Evolutionary conservation across 106 monocot genomes (phyloP).

Genomic region (Dendrobium huoshanense): DNA sequence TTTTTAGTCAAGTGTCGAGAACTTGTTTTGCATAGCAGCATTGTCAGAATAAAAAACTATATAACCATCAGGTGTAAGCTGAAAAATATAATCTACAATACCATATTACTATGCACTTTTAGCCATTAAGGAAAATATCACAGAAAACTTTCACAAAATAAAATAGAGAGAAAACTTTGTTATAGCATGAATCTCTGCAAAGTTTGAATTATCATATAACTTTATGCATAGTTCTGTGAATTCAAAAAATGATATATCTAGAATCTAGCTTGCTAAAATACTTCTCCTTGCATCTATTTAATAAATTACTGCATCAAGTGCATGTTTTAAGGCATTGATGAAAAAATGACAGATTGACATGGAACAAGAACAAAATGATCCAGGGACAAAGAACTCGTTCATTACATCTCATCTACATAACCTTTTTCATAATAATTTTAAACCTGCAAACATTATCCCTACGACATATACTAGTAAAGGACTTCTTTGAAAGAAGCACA

Average conservation of each 20-base stretch:
- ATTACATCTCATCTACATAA: not conserved
- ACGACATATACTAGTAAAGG: not conserved
- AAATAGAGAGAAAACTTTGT: not conserved
- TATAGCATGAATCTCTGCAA: not conserved
- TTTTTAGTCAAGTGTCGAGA: not conserved
- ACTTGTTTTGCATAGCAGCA: not conserved
- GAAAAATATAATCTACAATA: not conserved
- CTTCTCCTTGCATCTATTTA: not conserved
- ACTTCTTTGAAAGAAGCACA: not conserved
- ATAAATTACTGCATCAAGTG: not conserved
- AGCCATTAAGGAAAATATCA: not conserved
- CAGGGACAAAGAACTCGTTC: not conserved
- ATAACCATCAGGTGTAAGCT: not conserved
- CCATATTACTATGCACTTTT: not conserved
- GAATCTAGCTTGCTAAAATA: not conserved
- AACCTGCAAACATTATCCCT: not conserved
- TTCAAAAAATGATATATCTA: not conserved
- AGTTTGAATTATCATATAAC: not conserved
- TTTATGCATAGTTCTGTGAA: not conserved
- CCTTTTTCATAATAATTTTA: not conserved
- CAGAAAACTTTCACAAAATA: not conserved
- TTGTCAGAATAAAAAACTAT: not conserved
- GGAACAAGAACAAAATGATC: not conserved
- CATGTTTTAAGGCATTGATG: not conserved
- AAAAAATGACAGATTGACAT: not conserved